Base-by-base conservation (phyloP, 331 rosid species). In the Dryas integrifolia region DNA sequence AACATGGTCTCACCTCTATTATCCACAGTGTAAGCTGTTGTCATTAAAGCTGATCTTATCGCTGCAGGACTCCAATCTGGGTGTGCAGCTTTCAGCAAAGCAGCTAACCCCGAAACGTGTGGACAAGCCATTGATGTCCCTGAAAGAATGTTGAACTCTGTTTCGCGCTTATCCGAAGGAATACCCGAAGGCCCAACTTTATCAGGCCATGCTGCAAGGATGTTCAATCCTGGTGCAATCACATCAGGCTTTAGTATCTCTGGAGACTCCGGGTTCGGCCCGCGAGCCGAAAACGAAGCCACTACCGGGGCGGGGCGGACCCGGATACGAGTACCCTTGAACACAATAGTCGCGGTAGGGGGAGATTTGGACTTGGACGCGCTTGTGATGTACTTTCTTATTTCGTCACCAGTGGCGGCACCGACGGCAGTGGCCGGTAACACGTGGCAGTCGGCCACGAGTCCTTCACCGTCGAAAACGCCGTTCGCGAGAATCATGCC, bases 41-140 rank as follows among this genome's bases (percentile, higher is more conserved):
- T 95, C 97, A 95, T 92, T 24, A 95, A 69, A 3, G 97, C 99
- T 0, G 99, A 95, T 72, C 84, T 87, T 30, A 95, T 92, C 0
- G 96, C 92, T 8, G 97, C 96, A 1, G 96, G 93, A 71, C 96
- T 89, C 99, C 99, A 95, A 43, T 86, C 92, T 0, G 97, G 97
- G 63, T 95, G 97, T 2, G 96, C 96, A 0, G 99, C 97, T 80
- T 95, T 95, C 30, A 95, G 71, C 90, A 95, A 70, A 6, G 99
- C 97, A 6, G 88, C 97, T 73, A 95, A 83, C 21, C 99, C 97
- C 0, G 96, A 95, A 61, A 95, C 97, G 47, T 91, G 99, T 47
- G 99, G 99, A 21, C 99, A 95, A 11, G 99, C 99, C 99, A 95
- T 95, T 51, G 99, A 95, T 4, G 99, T 95, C 7, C 99, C 99